Evolutionary conservation across 805 yeast genomes (phyloP), one percentile per base, ranked within the genome.

Genomic region (Starmerella bacillaris): DNA sequence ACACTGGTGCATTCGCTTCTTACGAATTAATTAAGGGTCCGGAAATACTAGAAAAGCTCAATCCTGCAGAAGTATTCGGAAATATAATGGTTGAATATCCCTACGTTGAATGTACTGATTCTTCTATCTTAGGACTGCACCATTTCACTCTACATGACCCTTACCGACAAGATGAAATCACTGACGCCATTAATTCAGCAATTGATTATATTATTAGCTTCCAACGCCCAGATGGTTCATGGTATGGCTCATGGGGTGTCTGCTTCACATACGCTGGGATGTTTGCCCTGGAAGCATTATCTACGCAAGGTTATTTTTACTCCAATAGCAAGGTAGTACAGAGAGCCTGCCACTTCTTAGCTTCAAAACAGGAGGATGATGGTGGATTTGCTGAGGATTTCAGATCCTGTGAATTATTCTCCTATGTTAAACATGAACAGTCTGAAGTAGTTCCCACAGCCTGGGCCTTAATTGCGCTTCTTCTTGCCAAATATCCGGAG

Each of bases 241-340:
- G 96, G 96, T 92, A 84, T 54, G 99, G 99, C 1, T 73, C 82
- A 27, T 89, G 99, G 99, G 99, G 98, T 24, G 74, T 89, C 4
- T 89, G 99, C 53, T 83, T 66, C 52, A 79, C 94, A 0, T 89
- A 89, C 55, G 96, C 96, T 0, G 78, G 83, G 2, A 89, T 89
- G 98, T 89, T 89, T 67, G 99, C 99, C 0, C 56, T 89, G 20
- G 99, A 89, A 48, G 96, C 96, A 0, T 63, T 89, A 33, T 61
- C 70, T 19, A 69, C 86, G 3, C 75, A 76, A 19, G 79, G 74
- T 1, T 65, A 66, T 38, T 59, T 50, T 2, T 86, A 83, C 52
- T 50, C 49, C 1, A 80, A 74, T 47, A 70, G 76, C 27, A 67
- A 61, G 5, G 54, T 59, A 2, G 92, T 80, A 5, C 58, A 62